phyloP scores from a whole-genome alignment of 78 protist species.

The Dictyostelium discoideum region dicty_2.7 NC_007090.3:4698501-4699000 shows the following conservation, averaged over 20 bases:
- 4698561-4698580: background rate
- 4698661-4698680: background rate
- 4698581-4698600: background rate
- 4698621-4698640: background rate
- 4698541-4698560: background rate
- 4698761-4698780: background rate
- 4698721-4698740: too few relatives aligned
- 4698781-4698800: constrained; percentile 17
- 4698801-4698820: constrained; percentile 21
- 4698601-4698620: background rate
- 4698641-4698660: background rate
- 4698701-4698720: background rate
- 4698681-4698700: background rate
- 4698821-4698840: background rate
- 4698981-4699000: background rate
- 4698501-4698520: background rate
- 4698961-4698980: background rate
- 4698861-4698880: background rate
- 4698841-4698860: background rate
- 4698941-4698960: background rate
- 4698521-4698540: background rate
- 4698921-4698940: background rate
- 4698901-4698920: background rate
- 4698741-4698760: too few relatives aligned
- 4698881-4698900: background rate